Conservation (phyloP, 768 basidiomycete species). For the Macrocybe gigantea region DNA sequence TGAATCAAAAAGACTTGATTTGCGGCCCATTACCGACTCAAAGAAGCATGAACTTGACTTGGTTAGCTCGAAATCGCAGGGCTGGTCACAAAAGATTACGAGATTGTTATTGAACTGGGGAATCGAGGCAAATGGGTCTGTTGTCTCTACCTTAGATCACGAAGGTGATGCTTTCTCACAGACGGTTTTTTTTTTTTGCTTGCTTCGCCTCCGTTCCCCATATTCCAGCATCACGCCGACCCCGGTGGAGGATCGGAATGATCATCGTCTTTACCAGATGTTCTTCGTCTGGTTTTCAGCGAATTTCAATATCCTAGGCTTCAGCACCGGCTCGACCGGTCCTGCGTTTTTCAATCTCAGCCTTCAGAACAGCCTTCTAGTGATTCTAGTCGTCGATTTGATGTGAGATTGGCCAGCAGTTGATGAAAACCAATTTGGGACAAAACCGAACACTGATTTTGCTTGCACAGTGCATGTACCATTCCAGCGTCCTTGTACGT, state of each 20-base stretch:
- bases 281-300: conserved; percentile 73
- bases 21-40: background rate
- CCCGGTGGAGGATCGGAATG: conserved; percentile 40
- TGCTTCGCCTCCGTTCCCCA: background rate
- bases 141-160: background rate
- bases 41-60: background rate
- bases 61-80: background rate
- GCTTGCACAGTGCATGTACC: conserved; percentile 27
- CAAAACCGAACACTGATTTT: background rate
- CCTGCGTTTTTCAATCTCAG: conserved; percentile 52
- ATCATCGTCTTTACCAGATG: conserved; percentile 56
- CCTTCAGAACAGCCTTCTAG: conserved; percentile 44
- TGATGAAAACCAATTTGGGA: background rate
- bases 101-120: conserved; percentile 22
- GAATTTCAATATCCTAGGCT: conserved; percentile 62
- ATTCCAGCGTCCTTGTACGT: conserved; percentile 60
- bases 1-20: too few relatives aligned
- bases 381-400: conserved; percentile 34
- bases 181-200: background rate
- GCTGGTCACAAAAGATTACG: conserved; percentile 9
- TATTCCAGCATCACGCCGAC: conserved; percentile 46
- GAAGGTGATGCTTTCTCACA: too few relatives aligned
- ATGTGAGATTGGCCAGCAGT: conserved; percentile 27
- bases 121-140: conserved; percentile 29
- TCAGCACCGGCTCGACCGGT: conserved; percentile 56